A percentile compares a stretch with the other conserved stretches of the same genome.
Evolutionary conservation across 73 alveolate species (phyloP).

Genomic region (Symbiodinium pilosum): DNA sequence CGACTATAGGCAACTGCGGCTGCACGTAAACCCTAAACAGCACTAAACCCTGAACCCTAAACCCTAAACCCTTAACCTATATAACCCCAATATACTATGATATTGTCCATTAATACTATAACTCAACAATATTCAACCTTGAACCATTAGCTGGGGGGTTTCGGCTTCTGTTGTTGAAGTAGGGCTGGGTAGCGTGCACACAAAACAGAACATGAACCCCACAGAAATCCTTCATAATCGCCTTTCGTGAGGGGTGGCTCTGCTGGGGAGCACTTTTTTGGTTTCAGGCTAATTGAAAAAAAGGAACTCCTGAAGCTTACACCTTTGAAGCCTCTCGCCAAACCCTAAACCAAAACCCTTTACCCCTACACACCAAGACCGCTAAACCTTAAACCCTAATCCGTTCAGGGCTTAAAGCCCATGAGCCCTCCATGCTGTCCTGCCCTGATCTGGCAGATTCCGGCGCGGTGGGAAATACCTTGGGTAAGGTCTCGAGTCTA

Average conservation of each 20-base stretch:
- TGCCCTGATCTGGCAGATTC: conserved; percentile 52
- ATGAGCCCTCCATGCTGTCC: background rate
- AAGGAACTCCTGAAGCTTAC: background rate
- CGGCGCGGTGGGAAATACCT: conserved; percentile 67
- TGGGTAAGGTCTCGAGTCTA: background rate
- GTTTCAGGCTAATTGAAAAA: too few relatives aligned
- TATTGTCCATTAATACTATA: too few relatives aligned
- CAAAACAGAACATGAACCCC: too few relatives aligned
- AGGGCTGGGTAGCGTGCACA: too few relatives aligned
- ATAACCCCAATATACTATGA: background rate
- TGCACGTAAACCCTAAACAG: background rate
- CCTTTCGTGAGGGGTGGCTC: too few relatives aligned
- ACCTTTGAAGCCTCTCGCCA: too few relatives aligned
- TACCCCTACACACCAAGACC: background rate
- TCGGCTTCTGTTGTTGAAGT: too few relatives aligned
- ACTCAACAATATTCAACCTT: too few relatives aligned
- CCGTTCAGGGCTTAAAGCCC: background rate
- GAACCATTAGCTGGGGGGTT: too few relatives aligned
- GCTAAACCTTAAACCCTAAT: background rate
- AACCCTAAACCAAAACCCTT: background rate
- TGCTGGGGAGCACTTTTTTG: too few relatives aligned
- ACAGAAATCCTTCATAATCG: too few relatives aligned
- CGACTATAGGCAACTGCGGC: too few relatives aligned
- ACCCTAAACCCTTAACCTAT: background rate
- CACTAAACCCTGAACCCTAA: background rate